Conservation (phyloP, 345 rosid species). For the Hibiscus trionum region DNA sequence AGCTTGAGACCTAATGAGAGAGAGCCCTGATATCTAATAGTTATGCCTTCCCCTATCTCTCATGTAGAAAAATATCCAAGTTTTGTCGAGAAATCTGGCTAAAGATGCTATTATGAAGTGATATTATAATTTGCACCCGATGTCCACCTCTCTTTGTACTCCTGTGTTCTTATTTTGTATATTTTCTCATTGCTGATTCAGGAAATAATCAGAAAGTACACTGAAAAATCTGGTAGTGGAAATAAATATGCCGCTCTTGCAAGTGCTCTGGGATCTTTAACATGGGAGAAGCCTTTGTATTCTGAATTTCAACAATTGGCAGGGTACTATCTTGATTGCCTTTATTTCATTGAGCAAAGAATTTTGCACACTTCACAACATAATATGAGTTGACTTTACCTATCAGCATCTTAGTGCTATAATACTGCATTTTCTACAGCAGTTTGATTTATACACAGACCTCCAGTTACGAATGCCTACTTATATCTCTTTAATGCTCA, state of each 20-base stretch:
- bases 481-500: conserved; percentile 12
- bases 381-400: not conserved
- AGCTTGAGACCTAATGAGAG: not conserved
- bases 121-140: not conserved
- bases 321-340: conserved; percentile 35
- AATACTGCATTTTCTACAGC: not conserved
- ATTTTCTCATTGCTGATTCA: conserved; percentile 14
- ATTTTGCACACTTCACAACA: not conserved
- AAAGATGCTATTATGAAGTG: not conserved
- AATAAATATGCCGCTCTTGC: conserved; percentile 66
- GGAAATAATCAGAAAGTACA: conserved; percentile 74
- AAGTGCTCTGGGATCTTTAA: conserved; percentile 69
- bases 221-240: conserved; percentile 45
- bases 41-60: not conserved
- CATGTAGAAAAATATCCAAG: not conserved
- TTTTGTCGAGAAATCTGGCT: not conserved
- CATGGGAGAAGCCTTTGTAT: conserved; percentile 68
- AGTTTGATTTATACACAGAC: not conserved
- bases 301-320: conserved; percentile 79
- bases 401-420: not conserved
- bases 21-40: not conserved
- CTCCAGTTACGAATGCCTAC: not conserved
- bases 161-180: not conserved
- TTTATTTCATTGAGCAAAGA: not conserved
- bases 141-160: not conserved